Evolutionary conservation across 2,329 filamentous ascomycete species (phyloP).

Genomic region (Fusarium anthophilum): DNA sequence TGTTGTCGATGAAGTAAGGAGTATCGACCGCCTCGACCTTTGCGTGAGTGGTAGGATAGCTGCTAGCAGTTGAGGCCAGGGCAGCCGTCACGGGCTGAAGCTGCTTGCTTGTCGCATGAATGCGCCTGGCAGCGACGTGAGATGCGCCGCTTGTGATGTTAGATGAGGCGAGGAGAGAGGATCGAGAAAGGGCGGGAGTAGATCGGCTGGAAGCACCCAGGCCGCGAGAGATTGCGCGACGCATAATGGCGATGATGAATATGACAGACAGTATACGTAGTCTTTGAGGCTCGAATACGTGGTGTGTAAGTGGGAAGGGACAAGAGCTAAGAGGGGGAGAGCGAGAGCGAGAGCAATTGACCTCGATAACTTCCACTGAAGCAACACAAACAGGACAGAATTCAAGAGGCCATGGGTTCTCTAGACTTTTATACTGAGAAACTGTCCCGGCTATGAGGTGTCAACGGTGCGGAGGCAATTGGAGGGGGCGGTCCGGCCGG

Average conservation of each 20-base stretch:
- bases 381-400: conserved; percentile 5
- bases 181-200: conserved; percentile 40
- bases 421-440: conserved; percentile 29
- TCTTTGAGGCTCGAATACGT: not conserved
- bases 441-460: conserved; percentile 7
- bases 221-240: conserved; percentile 56
- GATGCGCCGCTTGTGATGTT: conserved; percentile 50
- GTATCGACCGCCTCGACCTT: conserved; percentile 76
- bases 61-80: conserved; percentile 64
- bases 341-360: conserved; percentile 6
- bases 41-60: conserved; percentile 77
- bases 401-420: conserved; percentile 14
- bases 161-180: conserved; percentile 47
- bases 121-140: conserved; percentile 57
- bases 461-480: conserved; percentile 31
- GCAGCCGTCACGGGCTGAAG: conserved; percentile 60
- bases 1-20: conserved; percentile 84
- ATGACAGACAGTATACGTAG: not conserved
- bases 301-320: not conserved
- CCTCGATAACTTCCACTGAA: conserved; percentile 22
- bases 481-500: not conserved
- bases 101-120: conserved; percentile 67
- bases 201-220: conserved; percentile 48
- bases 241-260: conserved; percentile 50
- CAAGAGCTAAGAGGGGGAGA: not conserved